These are phyloP conservation scores for Lolium multiflorum DNA, from an alignment of 176 grass and related monocot species.

Conservation along the genomic window DNA sequence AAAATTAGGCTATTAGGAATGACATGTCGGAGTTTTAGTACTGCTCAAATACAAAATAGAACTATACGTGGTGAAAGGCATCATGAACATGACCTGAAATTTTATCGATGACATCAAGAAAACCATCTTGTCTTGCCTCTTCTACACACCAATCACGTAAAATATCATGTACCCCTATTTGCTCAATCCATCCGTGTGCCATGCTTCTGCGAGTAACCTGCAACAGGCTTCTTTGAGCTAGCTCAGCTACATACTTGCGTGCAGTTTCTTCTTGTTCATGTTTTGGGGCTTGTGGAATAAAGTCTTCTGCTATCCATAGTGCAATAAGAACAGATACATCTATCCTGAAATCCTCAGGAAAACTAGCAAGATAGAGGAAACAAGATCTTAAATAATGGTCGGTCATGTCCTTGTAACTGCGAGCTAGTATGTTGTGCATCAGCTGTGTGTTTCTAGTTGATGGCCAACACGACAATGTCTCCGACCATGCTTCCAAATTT, in stretches of 20 bases:
- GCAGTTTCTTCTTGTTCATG: neutral
- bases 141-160: neutral
- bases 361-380: neutral
- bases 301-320: neutral
- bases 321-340: neutral
- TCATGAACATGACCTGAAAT: neutral
- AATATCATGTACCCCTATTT: neutral
- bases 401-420: neutral
- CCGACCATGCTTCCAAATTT: too few relatives aligned
- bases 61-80: neutral
- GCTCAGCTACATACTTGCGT: neutral
- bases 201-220: neutral
- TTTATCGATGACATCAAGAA: neutral
- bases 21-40: too few relatives aligned
- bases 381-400: neutral
- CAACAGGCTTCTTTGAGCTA: neutral
- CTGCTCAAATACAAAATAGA: too few relatives aligned
- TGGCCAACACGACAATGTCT: too few relatives aligned
- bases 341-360: neutral
- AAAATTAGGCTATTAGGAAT: too few relatives aligned
- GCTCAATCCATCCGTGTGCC: neutral
- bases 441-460: neutral
- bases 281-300: neutral
- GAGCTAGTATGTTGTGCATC: neutral
- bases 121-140: conserved; percentile 2